Base-by-base conservation (phyloP, 306 rosid genomes). In the Inga leiocalycina region DNA sequence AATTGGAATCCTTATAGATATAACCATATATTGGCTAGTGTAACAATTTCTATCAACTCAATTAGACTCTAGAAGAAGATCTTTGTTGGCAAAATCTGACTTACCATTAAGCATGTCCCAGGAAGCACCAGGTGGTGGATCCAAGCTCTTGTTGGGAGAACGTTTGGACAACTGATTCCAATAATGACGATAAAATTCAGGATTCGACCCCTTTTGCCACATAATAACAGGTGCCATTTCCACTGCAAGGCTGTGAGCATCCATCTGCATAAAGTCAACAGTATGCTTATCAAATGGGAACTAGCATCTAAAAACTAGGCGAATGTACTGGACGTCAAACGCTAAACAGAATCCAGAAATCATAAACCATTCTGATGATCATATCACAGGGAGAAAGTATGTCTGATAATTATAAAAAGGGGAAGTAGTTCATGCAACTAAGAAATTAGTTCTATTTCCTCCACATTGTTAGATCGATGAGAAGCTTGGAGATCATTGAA, bases 101-200 rank as follows among this genome's bases (percentile, higher is more conserved):
- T 79, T 81, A 91, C 99, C 99, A 69, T 93, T 52, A 87, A 97
- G 97, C 91, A 94, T 75, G 86, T 97, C 98, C 95, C 92, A 91
- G 13, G 93, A 87, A 73, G 90, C 71, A 78, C 85, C 89, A 56
- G 93, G 81, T 17, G 85, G 82, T 43, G 88, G 85, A 84, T 89
- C 91, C 79, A 80, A 86, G 75, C 89, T 84, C 81, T 74, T 88
- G 81, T 88, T 86, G 66, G 99, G 88, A 84, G 91, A 85, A 67
- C 37, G 89, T 87, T 86, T 89, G 44, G 89, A 86, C 72, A 85
- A 80, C 52, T 88, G 90, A 82, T 80, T 89, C 98, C 97, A 97
- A 78, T 89, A 91, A 73, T 92, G 90, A 71, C 81, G 82, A 72
- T 85, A 94, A 75, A 76, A 79, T 39, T 94, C 99, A 43, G 97